Evolutionary conservation across 345 rosid genomes (phyloP).

Genomic region (Linum usitatissimum): DNA sequence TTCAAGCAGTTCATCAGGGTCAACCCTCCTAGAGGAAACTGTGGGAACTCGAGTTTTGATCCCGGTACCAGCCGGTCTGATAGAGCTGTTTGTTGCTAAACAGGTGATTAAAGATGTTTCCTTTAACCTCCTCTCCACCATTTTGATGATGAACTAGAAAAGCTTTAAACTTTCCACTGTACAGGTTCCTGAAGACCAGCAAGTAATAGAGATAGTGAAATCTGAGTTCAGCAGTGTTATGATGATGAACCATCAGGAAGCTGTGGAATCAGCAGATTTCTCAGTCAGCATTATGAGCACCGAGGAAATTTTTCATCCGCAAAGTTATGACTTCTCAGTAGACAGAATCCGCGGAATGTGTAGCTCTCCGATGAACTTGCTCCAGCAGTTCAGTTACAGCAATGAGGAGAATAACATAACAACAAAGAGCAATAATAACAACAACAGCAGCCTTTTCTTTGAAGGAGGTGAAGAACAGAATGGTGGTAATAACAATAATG

Average conservation of each 20-base stretch:
- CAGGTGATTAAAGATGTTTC: slow-evolving; percentile 30
- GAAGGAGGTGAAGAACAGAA: slow-evolving; percentile 23
- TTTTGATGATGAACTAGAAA: neutral
- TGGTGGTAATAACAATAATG: slow-evolving; percentile 9
- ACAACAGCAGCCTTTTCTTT: slow-evolving; percentile 20
- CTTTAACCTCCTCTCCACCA: neutral
- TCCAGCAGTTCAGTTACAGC: slow-evolving; percentile 37
- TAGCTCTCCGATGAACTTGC: slow-evolving; percentile 27
- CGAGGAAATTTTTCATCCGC: slow-evolving; percentile 12
- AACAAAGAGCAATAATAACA: slow-evolving; percentile 11
- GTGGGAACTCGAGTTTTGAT: slow-evolving; percentile 72
- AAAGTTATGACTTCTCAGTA: slow-evolving; percentile 24
- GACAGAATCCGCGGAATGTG: slow-evolving; percentile 29
- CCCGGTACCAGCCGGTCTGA: slow-evolving; percentile 66
- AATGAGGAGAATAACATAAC: slow-evolving; percentile 19
- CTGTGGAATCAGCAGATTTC: slow-evolving; percentile 15
- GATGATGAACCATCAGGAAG: slow-evolving; percentile 45
- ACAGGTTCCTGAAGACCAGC: slow-evolving; percentile 69
- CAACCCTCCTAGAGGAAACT: slow-evolving; percentile 38
- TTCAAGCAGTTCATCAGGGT: slow-evolving; percentile 37
- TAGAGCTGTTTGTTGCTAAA: slow-evolving; percentile 68
- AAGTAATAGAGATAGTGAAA: slow-evolving; percentile 49
- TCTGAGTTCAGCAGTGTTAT: slow-evolving; percentile 39
- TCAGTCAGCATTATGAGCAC: slow-evolving; percentile 8
- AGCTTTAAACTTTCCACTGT: neutral